Base-by-base conservation (phyloP, 2,329 filamentous ascomycete species). In the Ophiostoma sp. region DNA sequence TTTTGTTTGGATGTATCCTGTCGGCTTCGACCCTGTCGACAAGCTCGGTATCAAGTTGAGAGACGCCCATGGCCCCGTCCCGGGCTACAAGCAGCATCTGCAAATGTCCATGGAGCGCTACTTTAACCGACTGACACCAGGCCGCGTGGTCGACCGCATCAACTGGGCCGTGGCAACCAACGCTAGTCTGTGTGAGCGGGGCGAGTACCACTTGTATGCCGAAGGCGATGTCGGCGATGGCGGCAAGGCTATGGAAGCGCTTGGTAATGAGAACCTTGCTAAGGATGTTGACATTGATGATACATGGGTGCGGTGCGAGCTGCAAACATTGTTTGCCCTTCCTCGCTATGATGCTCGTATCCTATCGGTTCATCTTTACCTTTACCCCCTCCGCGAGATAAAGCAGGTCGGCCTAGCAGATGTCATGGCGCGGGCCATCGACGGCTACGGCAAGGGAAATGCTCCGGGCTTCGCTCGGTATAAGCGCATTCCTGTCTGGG, bases 111-210 rank as follows among this genome's bases (percentile, higher is more conserved):
- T 75, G 74, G 73, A 75, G 52, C 74, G 74, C 3, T 75, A 73
- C 50, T 75, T 75, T 71, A 55, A 22, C 12, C 50, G 55, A 15
- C 57, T 75, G 19, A 50, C 52, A n/a, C 70, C 73, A 1, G 74
- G 74, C 15, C 59, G 61, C n/a, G 68, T 75, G 1, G 73, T 75
- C 5, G 52, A 75, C 63, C 73, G 74, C 25, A 61, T 75, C 69
- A 75, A 75, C 71, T 74, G 72, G 74, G 74, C 74, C 1, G 73
- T 75, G 45, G 71, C 72, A 1, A 75, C 74, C 6, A 75, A 75
- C 28, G 19, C 68, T 0, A 71, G 36, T 3, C 72, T 75, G 0
- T 75, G 74, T 55, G 74, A 75, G 71, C 70, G 74, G 11, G 74
- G 74, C 52, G 74, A 75, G 72, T 75, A 75, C 42, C 74, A 74